A percentile compares a stretch with the other conserved stretches of the same genome.
Conservation (phyloP, 768 basidiomycete species). For the Favolaschia claudopus region DNA sequence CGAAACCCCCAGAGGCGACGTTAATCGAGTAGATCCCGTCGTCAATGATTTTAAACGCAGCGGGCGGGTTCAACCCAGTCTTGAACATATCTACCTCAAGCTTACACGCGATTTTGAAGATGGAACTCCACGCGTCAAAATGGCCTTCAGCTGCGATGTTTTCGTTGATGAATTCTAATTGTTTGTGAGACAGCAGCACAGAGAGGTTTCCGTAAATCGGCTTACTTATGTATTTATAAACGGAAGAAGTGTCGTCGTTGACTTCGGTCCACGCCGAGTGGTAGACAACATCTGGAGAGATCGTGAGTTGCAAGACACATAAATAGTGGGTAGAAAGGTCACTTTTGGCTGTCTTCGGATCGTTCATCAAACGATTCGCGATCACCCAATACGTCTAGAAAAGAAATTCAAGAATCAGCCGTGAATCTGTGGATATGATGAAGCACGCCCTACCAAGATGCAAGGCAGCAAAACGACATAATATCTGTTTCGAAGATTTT, state of each 20-base stretch:
- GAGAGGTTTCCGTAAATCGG: neutral
- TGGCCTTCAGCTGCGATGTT: neutral
- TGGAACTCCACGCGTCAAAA: neutral
- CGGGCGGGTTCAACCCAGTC: neutral
- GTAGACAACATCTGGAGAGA: neutral
- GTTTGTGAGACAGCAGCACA: neutral
- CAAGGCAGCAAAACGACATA: neutral
- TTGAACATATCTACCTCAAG: neutral
- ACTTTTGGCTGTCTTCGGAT: neutral
- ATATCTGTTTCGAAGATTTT: neutral
- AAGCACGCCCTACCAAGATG: neutral
- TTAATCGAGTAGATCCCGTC: neutral
- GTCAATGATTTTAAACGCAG: neutral
- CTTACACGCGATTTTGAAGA: neutral
- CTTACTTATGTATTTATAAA: neutral
- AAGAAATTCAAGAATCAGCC: neutral
- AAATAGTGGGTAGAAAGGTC: neutral
- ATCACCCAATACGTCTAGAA: neutral
- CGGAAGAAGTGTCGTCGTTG: neutral
- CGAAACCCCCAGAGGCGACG: neutral
- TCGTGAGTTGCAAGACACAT: neutral
- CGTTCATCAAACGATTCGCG: neutral
- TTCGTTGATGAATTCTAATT: neutral
- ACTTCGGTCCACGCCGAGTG: neutral
- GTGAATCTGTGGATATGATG: neutral